A percentile compares a stretch with the other conserved stretches of the same genome.
Evolutionary conservation across 169 alveolate species (phyloP).

Genomic region (Babesia sp.): DNA sequence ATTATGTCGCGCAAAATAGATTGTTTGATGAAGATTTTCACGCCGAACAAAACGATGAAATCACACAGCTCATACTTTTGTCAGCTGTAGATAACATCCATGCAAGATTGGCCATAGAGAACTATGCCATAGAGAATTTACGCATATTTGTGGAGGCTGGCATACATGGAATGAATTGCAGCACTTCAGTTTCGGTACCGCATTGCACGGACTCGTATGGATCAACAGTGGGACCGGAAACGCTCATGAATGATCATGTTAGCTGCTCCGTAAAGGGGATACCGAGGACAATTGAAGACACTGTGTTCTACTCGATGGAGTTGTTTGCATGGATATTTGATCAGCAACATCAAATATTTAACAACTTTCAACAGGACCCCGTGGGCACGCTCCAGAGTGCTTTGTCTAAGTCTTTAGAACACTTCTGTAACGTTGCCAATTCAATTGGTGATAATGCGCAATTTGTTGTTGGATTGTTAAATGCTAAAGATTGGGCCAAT

Average conservation of each 20-base stretch:
- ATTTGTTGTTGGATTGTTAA: background rate
- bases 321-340: constrained; percentile 54
- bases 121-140: constrained; percentile 31
- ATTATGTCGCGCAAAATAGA: background rate
- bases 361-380: constrained; percentile 52
- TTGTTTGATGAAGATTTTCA: constrained; percentile 29
- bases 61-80: constrained; percentile 1
- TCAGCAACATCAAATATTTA: constrained; percentile 31
- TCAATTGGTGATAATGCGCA: constrained; percentile 20
- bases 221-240: constrained; percentile 24
- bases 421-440: constrained; percentile 21
- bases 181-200: constrained; percentile 54
- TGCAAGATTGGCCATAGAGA: constrained; percentile 53
- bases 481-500: constrained; percentile 13
- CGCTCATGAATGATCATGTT: constrained; percentile 3
- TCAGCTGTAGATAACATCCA: constrained; percentile 69
- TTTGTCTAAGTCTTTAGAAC: background rate
- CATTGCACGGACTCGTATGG: constrained; percentile 54
- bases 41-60: background rate
- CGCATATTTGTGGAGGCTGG: constrained; percentile 58
- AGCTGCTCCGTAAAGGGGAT: constrained; percentile 68
- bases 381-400: constrained; percentile 28
- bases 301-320: constrained; percentile 48
- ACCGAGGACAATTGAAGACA: constrained; percentile 46
- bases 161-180: constrained; percentile 68